Evolutionary conservation across 768 basidiomycete species (phyloP).

Genomic region (Mrakia frigida): DNA sequence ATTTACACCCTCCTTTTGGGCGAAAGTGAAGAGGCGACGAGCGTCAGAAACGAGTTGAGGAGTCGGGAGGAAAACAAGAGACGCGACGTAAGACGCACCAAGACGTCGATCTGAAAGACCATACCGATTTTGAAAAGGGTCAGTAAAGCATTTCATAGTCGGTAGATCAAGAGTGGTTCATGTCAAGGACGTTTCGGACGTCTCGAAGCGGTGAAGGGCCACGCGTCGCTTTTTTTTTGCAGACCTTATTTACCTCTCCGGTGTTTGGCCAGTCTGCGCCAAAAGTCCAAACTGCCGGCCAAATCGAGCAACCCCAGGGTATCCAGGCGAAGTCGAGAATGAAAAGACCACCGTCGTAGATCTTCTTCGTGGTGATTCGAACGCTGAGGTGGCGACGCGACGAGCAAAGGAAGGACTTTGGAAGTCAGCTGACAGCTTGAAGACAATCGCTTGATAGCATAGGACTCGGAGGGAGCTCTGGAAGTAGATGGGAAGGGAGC

Average conservation of each 20-base stretch:
- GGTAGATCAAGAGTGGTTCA: too few species aligned
- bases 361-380: conserved; percentile 14
- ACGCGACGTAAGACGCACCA: conserved; percentile 13
- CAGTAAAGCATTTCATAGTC: too few species aligned
- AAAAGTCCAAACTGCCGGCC: neutral
- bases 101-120: conserved; percentile 14
- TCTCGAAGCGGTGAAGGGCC: neutral
- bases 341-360: conserved; percentile 14
- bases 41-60: neutral
- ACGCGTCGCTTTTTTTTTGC: neutral
- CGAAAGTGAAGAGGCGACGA: too few species aligned
- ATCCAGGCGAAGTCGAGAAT: conserved; percentile 8
- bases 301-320: conserved; percentile 13
- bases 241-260: neutral
- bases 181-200: too few species aligned
- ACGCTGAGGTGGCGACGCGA: conserved; percentile 10
- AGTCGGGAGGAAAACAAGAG: neutral
- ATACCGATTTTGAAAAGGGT: too few species aligned
- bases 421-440: too few species aligned
- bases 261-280: conserved; percentile 7
- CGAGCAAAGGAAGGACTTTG: too few species aligned
- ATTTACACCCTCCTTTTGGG: neutral
- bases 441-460: too few species aligned
- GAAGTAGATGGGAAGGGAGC: neutral
- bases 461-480: too few species aligned